Evolutionary conservation across 441 rosid genomes (phyloP), one percentile per base, ranked within the genome.

Genomic region (Isatis lusitanica): DNA sequence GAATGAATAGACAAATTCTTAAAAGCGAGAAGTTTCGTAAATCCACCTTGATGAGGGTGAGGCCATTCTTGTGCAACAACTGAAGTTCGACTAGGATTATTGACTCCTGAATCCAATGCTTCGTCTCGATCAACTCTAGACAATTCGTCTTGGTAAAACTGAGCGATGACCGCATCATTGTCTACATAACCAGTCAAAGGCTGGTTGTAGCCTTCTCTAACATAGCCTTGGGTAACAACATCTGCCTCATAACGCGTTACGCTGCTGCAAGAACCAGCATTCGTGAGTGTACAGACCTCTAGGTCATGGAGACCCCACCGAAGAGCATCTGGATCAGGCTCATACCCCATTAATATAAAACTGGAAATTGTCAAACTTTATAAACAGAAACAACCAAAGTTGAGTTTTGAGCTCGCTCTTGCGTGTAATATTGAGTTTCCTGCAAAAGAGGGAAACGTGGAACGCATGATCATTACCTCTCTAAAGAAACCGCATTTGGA

Each of bases 291-390:
- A 74, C 89, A 90, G 65, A 82, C 86, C 67, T 87, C 88, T 4
- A 94, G 84, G 60, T 83, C 85, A 60, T 85, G 79, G 21, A 93
- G 94, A 77, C 92, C 94, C 98, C 99, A 95, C 5, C 92, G 84
- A 75, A 85, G 72, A 74, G 83, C 88, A 82, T 95, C 97, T 17
- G 94, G 91, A 83, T 95, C 97, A 38, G 79, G 81, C 42, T 88
- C 80, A 31, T 70, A 73, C 5, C 77, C 81, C 81, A 78, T 78
- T 42, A 2, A 24, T 38, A 51, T 1, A 4, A 61, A 61, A 39
- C 5, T 6, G 3, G 30, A 39, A 62, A 63, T 10, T 13, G 0
- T 9, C 66, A 38, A 68, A 63, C 75, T 75, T 68, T 69, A 44
- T 39, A 9, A 40, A 57, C 42, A 57, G 12, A 47, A 8, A 40